These are phyloP conservation scores for Marasmius sp. DNA, from an alignment of 1,284 basidiomycete species.

Conservation along the genomic window DNA sequence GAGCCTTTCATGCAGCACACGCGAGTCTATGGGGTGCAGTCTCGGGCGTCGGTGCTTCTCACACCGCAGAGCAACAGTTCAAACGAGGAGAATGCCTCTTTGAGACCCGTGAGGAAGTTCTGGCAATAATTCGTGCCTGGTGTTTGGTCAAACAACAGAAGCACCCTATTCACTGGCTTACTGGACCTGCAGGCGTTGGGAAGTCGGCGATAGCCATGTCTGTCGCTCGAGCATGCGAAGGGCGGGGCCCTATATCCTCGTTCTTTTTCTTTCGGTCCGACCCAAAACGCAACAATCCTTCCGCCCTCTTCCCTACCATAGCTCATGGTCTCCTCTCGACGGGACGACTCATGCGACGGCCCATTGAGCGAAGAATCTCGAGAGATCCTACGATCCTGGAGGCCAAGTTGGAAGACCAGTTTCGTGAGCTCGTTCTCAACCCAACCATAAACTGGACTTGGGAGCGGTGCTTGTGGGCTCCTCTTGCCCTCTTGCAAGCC, in stretches of 20 bases:
- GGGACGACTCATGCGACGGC: background rate
- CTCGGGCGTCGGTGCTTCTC: background rate
- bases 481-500: too few relatives aligned
- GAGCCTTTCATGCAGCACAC: background rate
- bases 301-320: slow-evolving; percentile 1
- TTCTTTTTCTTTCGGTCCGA: slow-evolving; percentile 18
- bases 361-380: background rate
- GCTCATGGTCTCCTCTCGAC: background rate
- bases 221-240: slow-evolving; percentile 9
- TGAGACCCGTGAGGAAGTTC: slow-evolving; percentile 13
- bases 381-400: background rate
- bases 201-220: slow-evolving; percentile 21
- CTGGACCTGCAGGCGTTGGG: slow-evolving; percentile 17
- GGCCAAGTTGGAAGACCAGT: slow-evolving; percentile 1
- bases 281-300: background rate
- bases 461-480: too few relatives aligned
- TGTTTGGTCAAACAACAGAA: background rate
- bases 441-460: too few relatives aligned
- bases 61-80: background rate
- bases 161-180: slow-evolving; percentile 15
- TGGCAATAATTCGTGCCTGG: slow-evolving; percentile 14
- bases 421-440: background rate
- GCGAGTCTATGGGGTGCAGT: background rate
- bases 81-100: slow-evolving; percentile 9
- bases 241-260: slow-evolving; percentile 7